phyloP scores from a whole-genome alignment of 2,329 filamentous ascomycete species.

The Davidsoniella australis region DNA sequence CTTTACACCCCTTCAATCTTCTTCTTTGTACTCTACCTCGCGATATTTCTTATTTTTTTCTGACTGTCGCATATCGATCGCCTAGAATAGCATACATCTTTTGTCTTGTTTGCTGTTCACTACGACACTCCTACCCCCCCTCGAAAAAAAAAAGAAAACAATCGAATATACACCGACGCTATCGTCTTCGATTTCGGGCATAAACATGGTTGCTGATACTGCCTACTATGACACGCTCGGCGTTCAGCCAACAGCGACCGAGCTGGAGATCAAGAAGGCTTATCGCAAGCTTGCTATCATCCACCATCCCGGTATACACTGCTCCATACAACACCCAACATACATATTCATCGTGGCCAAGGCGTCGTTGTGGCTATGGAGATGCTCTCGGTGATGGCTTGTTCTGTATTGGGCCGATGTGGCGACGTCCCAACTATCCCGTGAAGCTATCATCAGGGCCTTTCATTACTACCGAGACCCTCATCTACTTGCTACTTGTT shows the following conservation, averaged over 20 bases:
- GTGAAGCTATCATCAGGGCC: no score
- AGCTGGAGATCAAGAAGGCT: slow-evolving; percentile 92
- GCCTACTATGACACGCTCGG: slow-evolving; percentile 76
- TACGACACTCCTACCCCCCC: background rate
- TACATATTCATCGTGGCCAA: background rate
- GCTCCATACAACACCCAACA: background rate
- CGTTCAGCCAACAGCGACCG: slow-evolving; percentile 68
- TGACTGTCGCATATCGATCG: background rate
- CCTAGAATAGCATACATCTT: background rate
- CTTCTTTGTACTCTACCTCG: no score
- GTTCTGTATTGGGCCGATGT: no score
- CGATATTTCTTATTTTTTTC: no score
- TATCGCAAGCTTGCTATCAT: slow-evolving; percentile 90
- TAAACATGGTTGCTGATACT: slow-evolving; percentile 70
- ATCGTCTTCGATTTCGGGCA: background rate
- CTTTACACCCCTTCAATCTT: background rate
- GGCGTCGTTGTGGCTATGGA: background rate
- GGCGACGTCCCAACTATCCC: no score
- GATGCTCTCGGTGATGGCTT: no score
- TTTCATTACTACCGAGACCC: background rate
- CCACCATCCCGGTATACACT: slow-evolving; percentile 59
- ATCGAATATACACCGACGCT: background rate
- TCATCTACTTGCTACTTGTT: background rate
- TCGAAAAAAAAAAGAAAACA: background rate
- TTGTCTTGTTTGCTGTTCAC: background rate